phyloP scores from a whole-genome alignment of 2,329 filamentous ascomycete genomes.

The Diplodia corticola region DNA sequence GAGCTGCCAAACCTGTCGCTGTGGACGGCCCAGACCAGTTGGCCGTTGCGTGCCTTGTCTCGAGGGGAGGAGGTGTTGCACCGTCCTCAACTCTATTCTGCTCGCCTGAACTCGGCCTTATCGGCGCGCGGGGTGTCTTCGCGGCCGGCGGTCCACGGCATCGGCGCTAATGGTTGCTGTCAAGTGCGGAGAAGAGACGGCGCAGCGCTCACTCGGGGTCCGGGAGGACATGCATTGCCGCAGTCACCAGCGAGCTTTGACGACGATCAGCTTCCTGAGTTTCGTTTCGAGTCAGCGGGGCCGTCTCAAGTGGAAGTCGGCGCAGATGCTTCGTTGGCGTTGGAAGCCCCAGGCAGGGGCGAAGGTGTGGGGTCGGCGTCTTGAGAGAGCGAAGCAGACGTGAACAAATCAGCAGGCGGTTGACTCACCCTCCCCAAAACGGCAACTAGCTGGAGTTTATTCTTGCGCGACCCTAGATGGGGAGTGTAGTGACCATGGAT shows the following conservation, averaged over 20 bases:
- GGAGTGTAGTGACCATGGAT: background rate
- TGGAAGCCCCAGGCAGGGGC: background rate
- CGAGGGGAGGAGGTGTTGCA: background rate
- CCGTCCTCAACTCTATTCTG: background rate
- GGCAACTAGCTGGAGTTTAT: background rate
- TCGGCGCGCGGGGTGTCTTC: background rate
- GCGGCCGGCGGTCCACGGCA: background rate
- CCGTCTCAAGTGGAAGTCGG: background rate
- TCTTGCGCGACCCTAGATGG: background rate
- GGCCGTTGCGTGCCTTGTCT: background rate
- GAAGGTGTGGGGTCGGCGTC: background rate
- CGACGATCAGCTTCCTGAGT: conserved; percentile 13
- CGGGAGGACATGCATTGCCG: background rate
- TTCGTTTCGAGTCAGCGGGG: conserved; percentile 9
- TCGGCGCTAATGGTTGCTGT: background rate
- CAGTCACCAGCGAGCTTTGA: conserved; percentile 2
- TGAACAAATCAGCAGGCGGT: conserved; percentile 2
- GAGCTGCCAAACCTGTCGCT: background rate
- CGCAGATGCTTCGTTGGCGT: conserved; percentile 9
- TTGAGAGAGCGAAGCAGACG: background rate
- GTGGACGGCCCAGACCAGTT: background rate
- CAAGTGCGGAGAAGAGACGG: conserved; percentile 13
- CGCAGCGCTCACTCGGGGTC: background rate
- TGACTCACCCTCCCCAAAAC: background rate
- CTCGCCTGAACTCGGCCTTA: background rate